Base-by-base conservation (phyloP, 208 protist genomes). In the Porcisia hertigi region DNA sequence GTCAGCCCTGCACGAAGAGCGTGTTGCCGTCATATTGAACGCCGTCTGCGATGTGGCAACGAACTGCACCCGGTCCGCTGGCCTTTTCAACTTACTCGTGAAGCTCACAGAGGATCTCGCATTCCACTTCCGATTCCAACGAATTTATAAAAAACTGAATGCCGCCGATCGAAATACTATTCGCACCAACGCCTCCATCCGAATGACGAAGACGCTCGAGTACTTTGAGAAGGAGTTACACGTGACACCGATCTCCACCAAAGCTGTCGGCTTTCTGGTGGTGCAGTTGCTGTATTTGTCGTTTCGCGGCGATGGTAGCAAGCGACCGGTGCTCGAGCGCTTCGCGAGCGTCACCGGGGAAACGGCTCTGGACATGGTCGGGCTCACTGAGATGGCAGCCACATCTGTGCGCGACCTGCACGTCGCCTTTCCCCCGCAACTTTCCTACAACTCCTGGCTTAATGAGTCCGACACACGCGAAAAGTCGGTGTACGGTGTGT, bases 401-500 rank as follows among this genome's bases (percentile, higher is more conserved):
- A 89, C 85, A 6, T 77, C 88, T 23, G 83, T 96, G 39, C 86
- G 85, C 49, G 91, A 98, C 65, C 77, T 98, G 62, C 91, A 87
- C 71, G 82, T 98, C 58, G 92, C 91, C 63, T 96, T 96, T 60
- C 94, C 94, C 1, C 91, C 92, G 16, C 94, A 98, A 81, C 89
- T 98, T 20, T 94, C 91, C 20, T 96, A 98, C 82, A 90, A 94
- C 71, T 95, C 91, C 14, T 98, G 94, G 92, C 76, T 98, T 52
- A 86, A 94, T 41, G 88, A 96, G 81, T 90, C 85, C 1, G 92
- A 96, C 76, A 96, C 91, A n/a, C 93, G 93, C 62, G 92, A 93
- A 71, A 97, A 97, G 80, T 94, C 90, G 14, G 88, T 98, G n/a
- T 98, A 98, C 82, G 92, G 86, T 69, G 92, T 98, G 54, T 80